Conservation (phyloP, 2,329 filamentous ascomycete genomes). For the Fusarium nisikadoi region DNA sequence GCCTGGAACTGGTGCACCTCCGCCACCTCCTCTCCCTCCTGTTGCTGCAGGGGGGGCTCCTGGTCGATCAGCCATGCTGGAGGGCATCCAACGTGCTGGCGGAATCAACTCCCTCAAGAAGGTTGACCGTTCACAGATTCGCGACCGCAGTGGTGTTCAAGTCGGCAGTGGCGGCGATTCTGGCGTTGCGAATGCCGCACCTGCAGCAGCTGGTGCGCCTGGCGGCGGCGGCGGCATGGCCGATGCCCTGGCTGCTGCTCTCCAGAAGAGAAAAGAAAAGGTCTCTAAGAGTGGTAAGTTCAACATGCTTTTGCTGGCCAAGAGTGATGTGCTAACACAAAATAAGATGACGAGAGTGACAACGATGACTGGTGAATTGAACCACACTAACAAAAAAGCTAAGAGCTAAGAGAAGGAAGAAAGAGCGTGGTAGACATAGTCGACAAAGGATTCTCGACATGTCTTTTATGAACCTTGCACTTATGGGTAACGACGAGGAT, state of each 20-base stretch:
- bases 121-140: conserved; percentile 75
- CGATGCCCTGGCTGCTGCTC: conserved; percentile 80
- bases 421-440: conserved; percentile 4
- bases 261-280: conserved; percentile 89
- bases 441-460: conserved; percentile 16
- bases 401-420: conserved; percentile 28
- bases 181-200: conserved; percentile 62
- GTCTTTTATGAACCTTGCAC: conserved; percentile 12
- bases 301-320: not conserved
- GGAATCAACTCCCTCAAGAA: conserved; percentile 78
- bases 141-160: conserved; percentile 74
- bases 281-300: conserved; percentile 93
- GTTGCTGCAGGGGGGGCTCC: conserved; percentile 52
- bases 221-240: conserved; percentile 76
- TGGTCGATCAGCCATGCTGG: conserved; percentile 70
- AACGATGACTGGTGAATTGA: conserved; percentile 75
- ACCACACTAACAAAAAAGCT: not conserved
- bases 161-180: conserved; percentile 63
- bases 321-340: conserved; percentile 12
- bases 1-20: conserved; percentile 11
- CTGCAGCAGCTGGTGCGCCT: conserved; percentile 61
- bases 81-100: conserved; percentile 77
- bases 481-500: conserved; percentile 1
- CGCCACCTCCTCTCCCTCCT: conserved; percentile 58
- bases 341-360: conserved; percentile 77